Conservation (phyloP, 257 asterid genomes). For the Gentiana dahurica region DNA sequence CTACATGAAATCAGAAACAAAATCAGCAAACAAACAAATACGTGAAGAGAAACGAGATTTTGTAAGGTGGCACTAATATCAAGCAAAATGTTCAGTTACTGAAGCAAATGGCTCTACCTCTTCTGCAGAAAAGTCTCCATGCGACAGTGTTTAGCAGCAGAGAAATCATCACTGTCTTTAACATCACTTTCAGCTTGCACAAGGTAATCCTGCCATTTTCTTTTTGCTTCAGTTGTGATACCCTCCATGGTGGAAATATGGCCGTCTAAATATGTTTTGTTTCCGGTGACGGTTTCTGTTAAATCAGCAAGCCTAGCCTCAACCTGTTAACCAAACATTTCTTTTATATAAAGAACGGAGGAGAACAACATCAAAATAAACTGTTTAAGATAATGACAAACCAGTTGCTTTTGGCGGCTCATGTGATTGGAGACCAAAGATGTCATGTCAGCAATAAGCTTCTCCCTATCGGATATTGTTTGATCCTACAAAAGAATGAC, state of each 20-base stretch:
- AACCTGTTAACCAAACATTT: constrained; percentile 30
- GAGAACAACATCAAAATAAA: not conserved
- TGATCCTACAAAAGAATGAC: constrained; percentile 42
- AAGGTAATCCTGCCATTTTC: constrained; percentile 80
- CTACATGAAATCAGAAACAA: constrained; percentile 21
- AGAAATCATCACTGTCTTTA: constrained; percentile 59
- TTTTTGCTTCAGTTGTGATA: constrained; percentile 61
- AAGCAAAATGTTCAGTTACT: not conserved
- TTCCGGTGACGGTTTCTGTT: constrained; percentile 45
- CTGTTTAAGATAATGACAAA: constrained; percentile 13
- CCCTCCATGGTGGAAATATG: constrained; percentile 55
- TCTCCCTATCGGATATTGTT: constrained; percentile 54
- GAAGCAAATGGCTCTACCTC: constrained; percentile 30
- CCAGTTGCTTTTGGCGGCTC: constrained; percentile 73
- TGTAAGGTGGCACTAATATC: not conserved
- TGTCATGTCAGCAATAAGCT: constrained; percentile 69
- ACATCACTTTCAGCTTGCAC: constrained; percentile 35
- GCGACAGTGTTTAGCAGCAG: constrained; percentile 83
- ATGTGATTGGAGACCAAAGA: constrained; percentile 56
- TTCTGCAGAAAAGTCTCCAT: constrained; percentile 63
- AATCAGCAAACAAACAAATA: not conserved
- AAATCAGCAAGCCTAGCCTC: constrained; percentile 50
- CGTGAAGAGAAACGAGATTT: constrained; percentile 2
- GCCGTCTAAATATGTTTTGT: constrained; percentile 50
- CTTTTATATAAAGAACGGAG: constrained; percentile 6